Base-by-base conservation (phyloP, 139 green algal species). In the Chlorella ohadii region DNA sequence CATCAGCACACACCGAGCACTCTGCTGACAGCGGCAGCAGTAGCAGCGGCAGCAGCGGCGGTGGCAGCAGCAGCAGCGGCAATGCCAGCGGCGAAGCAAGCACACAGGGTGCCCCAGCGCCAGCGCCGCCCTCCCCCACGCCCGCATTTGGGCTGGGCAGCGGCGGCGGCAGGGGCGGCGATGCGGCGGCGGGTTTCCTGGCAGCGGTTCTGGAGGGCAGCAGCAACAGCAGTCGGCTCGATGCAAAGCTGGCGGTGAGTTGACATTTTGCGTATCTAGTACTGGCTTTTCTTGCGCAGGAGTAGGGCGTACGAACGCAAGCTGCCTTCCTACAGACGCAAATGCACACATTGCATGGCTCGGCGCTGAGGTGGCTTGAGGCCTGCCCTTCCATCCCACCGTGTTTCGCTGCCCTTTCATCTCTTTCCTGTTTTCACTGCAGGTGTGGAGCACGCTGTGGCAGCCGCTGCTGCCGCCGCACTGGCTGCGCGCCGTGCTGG, bases 401-500 rank as follows among this genome's bases (percentile, higher is more conserved):
- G n/a, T n/a, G n/a, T n/a, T n/a, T n/a, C n/a, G n/a, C n/a, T n/a
- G n/a, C n/a, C n/a, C n/a, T n/a, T n/a, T n/a, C n/a, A n/a, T n/a
- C n/a, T n/a, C n/a, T n/a, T n/a, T n/a, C n/a, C n/a, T n/a, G n/a
- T 22, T 12, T 33, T 28, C 72, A 15, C 27, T 56, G 56, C 74
- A 81, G 63, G 39, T 83, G 28, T 83, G 78, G 78, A 83, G 70
- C 81, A 85, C 81, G 19, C 68, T 85, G 27, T 85, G 68, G 70
- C 66, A 78, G 33, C 81, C 81, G 25, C 67, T 85, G 81, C 55
- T 85, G 55, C 81, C 81, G 2, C 34, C 64, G 56, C 81, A 85
- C 55, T 85, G 81, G 81, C 81, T 85, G 56, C 70, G 57, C 3
- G 81, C 81, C 4, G n/a, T 85, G 36, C 55, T 84, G 79, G 44